Conservation (phyloP, 169 alveolate species). For the Cardiosporidium cionae region DNA sequence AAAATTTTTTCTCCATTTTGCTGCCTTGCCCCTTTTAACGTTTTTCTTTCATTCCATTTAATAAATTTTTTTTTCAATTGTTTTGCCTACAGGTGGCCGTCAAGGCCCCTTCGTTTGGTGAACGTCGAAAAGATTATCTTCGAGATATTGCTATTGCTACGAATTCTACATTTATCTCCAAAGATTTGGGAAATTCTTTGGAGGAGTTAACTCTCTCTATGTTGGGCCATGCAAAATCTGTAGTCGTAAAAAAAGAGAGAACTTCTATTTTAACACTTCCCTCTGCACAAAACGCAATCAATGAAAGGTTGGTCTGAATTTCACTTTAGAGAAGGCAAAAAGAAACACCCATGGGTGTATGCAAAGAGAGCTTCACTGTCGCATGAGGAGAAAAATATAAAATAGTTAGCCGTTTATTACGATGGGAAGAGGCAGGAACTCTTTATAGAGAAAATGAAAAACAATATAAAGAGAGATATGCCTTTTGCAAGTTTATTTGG, state of each 20-base stretch:
- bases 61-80: not conserved
- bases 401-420: too few species aligned
- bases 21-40: not conserved
- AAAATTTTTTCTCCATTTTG: too few species aligned
- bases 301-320: conserved; percentile 10
- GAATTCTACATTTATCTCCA: conserved; percentile 63
- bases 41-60: not conserved
- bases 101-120: conserved; percentile 78
- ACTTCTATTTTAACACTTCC: conserved; percentile 67
- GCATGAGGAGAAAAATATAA: too few species aligned
- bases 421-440: too few species aligned
- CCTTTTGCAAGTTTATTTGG: too few species aligned
- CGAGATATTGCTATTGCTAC: conserved; percentile 75
- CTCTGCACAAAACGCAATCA: conserved; percentile 32
- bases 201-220: conserved; percentile 54
- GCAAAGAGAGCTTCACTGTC: too few species aligned
- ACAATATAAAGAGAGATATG: too few species aligned
- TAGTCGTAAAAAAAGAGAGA: conserved; percentile 71
- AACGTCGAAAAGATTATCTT: conserved; percentile 70
- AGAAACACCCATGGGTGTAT: too few species aligned
- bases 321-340: too few species aligned
- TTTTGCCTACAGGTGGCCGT: conserved; percentile 54
- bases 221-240: conserved; percentile 65
- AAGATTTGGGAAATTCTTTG: conserved; percentile 64
- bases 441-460: too few species aligned